phyloP scores from a whole-genome alignment of 1,284 basidiomycete genomes.

The Ganoderma lucidum region DNA sequence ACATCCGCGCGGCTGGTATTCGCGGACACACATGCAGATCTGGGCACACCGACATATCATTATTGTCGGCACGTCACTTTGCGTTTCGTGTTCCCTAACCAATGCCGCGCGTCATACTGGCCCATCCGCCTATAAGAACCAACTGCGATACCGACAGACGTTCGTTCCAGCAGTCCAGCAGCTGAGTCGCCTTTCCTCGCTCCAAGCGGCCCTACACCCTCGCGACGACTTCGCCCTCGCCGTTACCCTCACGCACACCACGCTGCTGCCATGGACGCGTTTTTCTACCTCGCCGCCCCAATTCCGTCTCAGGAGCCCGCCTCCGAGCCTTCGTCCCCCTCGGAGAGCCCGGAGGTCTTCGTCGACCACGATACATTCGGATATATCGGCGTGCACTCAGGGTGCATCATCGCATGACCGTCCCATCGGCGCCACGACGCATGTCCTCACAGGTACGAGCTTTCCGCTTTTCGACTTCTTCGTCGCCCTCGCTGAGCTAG shows the following conservation, averaged over 20 bases:
- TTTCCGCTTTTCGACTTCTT: background rate
- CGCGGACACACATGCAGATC: background rate
- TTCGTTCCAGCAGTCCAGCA: background rate
- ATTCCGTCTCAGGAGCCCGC: background rate
- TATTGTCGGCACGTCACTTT: slow-evolving; percentile 4
- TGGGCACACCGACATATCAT: background rate
- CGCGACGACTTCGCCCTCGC: background rate
- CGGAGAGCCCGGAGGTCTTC: background rate
- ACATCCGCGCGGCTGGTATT: background rate
- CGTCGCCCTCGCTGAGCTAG: background rate
- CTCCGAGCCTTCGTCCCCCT: background rate
- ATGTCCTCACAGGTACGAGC: background rate
- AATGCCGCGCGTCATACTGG: background rate
- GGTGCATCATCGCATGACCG: slow-evolving; percentile 5
- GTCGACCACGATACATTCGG: background rate
- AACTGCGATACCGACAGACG: background rate
- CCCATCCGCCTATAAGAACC: background rate
- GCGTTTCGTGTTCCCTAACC: background rate
- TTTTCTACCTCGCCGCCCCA: background rate
- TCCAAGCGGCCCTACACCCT: background rate
- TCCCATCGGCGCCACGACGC: too few relatives aligned
- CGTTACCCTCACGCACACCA: background rate
- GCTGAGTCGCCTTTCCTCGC: background rate
- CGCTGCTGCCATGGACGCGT: background rate
- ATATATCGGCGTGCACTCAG: background rate